Base-by-base conservation (phyloP, 1,139 yeast species). In the Sugiyamaella castrensis region DNA sequence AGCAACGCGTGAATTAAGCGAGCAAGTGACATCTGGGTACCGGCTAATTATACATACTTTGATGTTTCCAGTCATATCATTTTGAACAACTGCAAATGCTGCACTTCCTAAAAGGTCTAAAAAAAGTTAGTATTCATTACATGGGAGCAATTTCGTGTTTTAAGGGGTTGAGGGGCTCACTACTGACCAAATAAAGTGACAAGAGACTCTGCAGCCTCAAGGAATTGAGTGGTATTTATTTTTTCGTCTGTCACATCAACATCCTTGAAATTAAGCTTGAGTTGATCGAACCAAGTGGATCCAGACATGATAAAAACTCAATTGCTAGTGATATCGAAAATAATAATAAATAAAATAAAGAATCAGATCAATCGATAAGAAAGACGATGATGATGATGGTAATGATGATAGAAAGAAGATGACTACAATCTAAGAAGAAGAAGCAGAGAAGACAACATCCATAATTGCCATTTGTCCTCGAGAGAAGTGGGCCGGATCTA, bases 1-100 rank as follows among this genome's bases (percentile, higher is more conserved):
- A 10, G 12, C 15, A 15, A 16, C 2, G 26, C 10, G n/a, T n/a
- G n/a, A n/a, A n/a, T n/a, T n/a, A 31, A 12, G 15, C 5, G 10
- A 13, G 5, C 24, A 19, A 19, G 24, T 19, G 5, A 19, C 24
- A 19, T 19, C 5, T 4, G 24, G 24, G 24, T 3, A 19, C 5
- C 5, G 24, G n/a, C n/a, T n/a, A n/a, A n/a, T n/a, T n/a, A n/a
- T n/a, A 46, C 59, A 16, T 46, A 63, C 66, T 61, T 73, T 73
- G 65, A 88, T 85, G 69, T 88, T 88, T 35, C 96, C 96, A 33
- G 80, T 83, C 88, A 88, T 84, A 67, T 88, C 97, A 58, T 77
- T 84, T 68, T 87, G 95, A 48, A 88, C 96, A 45, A 86, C 87
- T 12, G 82, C 70, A 63, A 88, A 88, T 12, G 96, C 96, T 26